These are phyloP conservation scores for Geotrichum candidum DNA, from an alignment of 1,139 yeast genomes.

Conservation along the genomic window DNA sequence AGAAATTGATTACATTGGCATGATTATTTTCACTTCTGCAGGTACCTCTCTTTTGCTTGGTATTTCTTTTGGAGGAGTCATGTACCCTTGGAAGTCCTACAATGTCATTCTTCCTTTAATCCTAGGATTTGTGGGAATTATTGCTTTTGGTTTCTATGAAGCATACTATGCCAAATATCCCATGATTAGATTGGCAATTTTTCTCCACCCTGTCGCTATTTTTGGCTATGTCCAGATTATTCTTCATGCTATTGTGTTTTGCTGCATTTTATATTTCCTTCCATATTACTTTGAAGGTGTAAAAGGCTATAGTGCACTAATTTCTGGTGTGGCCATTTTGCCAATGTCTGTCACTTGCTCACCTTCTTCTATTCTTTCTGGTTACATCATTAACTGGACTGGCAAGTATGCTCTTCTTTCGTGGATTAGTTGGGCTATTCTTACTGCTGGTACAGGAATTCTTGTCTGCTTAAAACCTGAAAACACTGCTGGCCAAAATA, in stretches of 20 bases:
- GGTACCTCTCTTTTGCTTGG: conserved; percentile 44
- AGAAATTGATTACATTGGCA: conserved; percentile 41
- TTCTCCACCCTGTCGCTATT: conserved; percentile 35
- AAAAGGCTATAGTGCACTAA: conserved; percentile 42
- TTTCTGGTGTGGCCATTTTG: conserved; percentile 51
- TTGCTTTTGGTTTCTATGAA: conserved; percentile 45
- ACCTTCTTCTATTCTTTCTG: conserved; percentile 43
- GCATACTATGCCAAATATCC: conserved; percentile 43
- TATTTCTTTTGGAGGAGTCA: conserved; percentile 47
- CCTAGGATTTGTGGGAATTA: conserved; percentile 43
- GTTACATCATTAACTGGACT: conserved; percentile 42
- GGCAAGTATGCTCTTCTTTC: conserved; percentile 37
- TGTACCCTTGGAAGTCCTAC: conserved; percentile 48
- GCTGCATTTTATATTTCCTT: conserved; percentile 39
- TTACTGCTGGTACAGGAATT: conserved; percentile 50
- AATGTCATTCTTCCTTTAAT: conserved; percentile 49
- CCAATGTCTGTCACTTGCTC: conserved; percentile 52
- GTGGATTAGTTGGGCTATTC: conserved; percentile 40
- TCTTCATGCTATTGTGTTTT: conserved; percentile 42
- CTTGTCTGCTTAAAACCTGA: conserved; percentile 40
- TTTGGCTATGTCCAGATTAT: conserved; percentile 37
- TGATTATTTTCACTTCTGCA: conserved; percentile 28
- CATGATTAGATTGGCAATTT: conserved; percentile 42
- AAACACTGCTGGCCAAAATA: conserved; percentile 39
- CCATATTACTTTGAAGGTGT: conserved; percentile 55